A percentile compares a stretch with the other conserved stretches of the same genome.
Evolutionary conservation across 1,284 basidiomycete genomes (phyloP).

Genomic region (Ganoderma boninense): DNA sequence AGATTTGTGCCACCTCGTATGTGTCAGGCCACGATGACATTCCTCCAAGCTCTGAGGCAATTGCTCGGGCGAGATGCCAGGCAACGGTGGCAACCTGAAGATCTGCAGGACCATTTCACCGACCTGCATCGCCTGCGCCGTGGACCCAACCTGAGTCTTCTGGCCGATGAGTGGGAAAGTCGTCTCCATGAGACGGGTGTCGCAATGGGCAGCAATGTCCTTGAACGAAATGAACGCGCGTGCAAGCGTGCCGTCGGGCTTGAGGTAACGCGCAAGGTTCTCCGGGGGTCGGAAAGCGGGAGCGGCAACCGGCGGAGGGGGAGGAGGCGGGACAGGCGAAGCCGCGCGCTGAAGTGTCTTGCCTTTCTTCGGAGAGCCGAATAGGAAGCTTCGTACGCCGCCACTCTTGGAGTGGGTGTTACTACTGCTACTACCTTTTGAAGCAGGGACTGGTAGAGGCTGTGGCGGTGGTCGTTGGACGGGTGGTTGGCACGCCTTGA

Average conservation of each 20-base stretch:
- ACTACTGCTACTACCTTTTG: conserved; percentile 49
- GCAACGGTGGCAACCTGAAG: conserved; percentile 89
- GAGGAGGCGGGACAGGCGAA: conserved; percentile 43
- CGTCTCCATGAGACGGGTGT: conserved; percentile 85
- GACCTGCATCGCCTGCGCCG: conserved; percentile 66
- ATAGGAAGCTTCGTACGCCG: conserved; percentile 79
- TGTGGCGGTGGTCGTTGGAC: conserved; percentile 53
- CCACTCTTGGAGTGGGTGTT: conserved; percentile 18
- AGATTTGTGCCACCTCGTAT: conserved; percentile 92
- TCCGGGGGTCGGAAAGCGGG: conserved; percentile 55
- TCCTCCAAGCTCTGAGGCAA: conserved; percentile 94
- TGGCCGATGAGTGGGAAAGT: conserved; percentile 86
- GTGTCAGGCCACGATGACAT: conserved; percentile 87
- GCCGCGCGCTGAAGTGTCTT: conserved; percentile 47
- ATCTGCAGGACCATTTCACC: conserved; percentile 88
- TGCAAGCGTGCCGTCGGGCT: conserved; percentile 81
- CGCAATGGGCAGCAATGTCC: conserved; percentile 83
- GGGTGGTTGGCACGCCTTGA: conserved; percentile 66
- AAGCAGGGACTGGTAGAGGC: conserved; percentile 52
- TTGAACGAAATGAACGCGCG: conserved; percentile 88
- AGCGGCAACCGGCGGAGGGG: conserved; percentile 40
- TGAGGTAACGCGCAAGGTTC: conserved; percentile 85
- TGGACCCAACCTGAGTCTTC: conserved; percentile 63
- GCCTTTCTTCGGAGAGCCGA: conserved; percentile 76
- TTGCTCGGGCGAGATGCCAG: conserved; percentile 79